A percentile compares a stretch with the other conserved stretches of the same genome.
Evolutionary conservation across 2,329 filamentous ascomycete species (phyloP).

Genomic region (Mollisia scopiformis): DNA sequence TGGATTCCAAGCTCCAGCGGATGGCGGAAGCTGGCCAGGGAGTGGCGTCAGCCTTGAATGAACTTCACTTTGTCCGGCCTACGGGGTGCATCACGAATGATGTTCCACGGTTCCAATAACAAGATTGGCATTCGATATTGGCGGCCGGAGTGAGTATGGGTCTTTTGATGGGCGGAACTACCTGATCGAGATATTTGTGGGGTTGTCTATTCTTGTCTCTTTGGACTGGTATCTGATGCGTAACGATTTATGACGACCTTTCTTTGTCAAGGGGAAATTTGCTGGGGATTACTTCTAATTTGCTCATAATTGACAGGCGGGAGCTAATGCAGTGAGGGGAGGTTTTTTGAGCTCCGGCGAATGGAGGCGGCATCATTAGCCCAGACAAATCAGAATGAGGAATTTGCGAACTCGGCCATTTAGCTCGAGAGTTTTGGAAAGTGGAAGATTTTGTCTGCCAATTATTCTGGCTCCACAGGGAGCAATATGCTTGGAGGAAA

Average conservation of each 20-base stretch:
- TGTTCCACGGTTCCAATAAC: neutral
- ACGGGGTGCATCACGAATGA: neutral
- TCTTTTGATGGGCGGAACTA: neutral
- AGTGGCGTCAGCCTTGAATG: slow-evolving; percentile 15
- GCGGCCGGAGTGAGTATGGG: neutral
- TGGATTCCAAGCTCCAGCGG: slow-evolving; percentile 14
- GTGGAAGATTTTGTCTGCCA: neutral
- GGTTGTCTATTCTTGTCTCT: slow-evolving; percentile 4
- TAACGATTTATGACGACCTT: slow-evolving; percentile 16
- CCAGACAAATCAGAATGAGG: slow-evolving; percentile 12
- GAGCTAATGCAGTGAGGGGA: neutral
- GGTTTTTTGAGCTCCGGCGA: slow-evolving; percentile 8
- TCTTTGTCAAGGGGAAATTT: slow-evolving; percentile 4
- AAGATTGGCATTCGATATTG: neutral
- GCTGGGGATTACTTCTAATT: slow-evolving; percentile 1
- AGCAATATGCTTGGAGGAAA: neutral
- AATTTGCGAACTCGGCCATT: neutral
- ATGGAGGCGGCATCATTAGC: slow-evolving; percentile 4
- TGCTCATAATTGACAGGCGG: slow-evolving; percentile 1
- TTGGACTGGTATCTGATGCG: slow-evolving; percentile 1
- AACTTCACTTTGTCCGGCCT: neutral
- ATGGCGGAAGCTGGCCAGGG: slow-evolving; percentile 16
- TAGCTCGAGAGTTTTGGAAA: neutral
- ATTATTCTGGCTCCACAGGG: neutral
- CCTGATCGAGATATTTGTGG: slow-evolving; percentile 9